These are phyloP conservation scores for Metarhizium sp. DNA, from an alignment of 2,329 filamentous ascomycete species.

Conservation along the genomic window DNA sequence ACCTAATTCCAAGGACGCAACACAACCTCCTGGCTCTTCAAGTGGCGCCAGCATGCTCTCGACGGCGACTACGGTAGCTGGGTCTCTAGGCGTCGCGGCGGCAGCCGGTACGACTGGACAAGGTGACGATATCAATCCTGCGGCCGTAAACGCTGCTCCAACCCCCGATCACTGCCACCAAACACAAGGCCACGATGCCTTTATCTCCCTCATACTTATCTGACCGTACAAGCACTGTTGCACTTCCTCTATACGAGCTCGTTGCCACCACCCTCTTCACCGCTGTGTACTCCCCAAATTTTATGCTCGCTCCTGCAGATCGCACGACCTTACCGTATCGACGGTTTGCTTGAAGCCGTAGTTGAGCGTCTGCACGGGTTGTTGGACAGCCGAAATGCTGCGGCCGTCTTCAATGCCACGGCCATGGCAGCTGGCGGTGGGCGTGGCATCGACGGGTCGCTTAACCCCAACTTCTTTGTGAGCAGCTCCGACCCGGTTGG, in stretches of 20 bases:
- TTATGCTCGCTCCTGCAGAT: conserved; percentile 92
- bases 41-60: conserved; percentile 32
- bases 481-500: conserved; percentile 34
- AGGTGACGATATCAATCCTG: conserved; percentile 31
- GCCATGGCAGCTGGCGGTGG: conserved; percentile 96
- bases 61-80: conserved; percentile 16
- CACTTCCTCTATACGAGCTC: conserved; percentile 92
- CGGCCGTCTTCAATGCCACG: conserved; percentile 94
- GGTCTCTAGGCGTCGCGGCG: conserved; percentile 24
- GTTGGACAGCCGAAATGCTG: conserved; percentile 87
- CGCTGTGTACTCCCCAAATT: conserved; percentile 86
- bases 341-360: conserved; percentile 84
- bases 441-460: conserved; percentile 61
- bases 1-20: conserved; percentile 45
- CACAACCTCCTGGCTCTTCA: conserved; percentile 32
- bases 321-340: conserved; percentile 83
- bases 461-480: conserved; percentile 55
- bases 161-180: conserved; percentile 50
- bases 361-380: conserved; percentile 84
- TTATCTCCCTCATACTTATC: conserved; percentile 85
- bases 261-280: conserved; percentile 64
- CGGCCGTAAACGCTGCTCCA: conserved; percentile 42
- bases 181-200: conserved; percentile 70
- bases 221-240: conserved; percentile 82
- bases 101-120: conserved; percentile 19